phyloP scores from a whole-genome alignment of 1,284 basidiomycete genomes.

The Ceratobasidium papillatum region DNA sequence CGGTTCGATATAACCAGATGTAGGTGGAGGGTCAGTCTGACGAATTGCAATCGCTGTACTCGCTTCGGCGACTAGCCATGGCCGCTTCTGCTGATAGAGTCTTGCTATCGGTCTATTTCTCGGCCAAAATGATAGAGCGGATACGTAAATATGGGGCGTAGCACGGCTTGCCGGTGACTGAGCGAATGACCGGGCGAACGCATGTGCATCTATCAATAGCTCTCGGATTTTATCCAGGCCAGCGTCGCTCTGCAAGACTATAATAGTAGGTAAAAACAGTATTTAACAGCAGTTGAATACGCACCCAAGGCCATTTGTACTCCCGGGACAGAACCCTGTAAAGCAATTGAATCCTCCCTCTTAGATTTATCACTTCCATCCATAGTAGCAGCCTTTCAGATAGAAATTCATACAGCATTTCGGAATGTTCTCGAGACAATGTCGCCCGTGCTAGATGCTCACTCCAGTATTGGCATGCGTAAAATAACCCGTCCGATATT shows the following conservation, averaged over 20 bases:
- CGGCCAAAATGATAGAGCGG: not conserved
- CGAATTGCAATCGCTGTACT: not conserved
- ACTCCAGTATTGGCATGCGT: not conserved
- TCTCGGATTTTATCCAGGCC: not conserved
- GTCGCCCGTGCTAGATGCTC: not conserved
- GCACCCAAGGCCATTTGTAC: no score
- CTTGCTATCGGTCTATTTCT: not conserved
- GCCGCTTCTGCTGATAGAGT: not conserved
- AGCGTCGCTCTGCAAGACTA: not conserved
- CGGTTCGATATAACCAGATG: no score
- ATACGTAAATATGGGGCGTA: slow-evolving; percentile 6
- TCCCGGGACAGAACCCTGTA: no score
- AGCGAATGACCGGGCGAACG: not conserved
- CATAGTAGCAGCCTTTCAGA: not conserved
- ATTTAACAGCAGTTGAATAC: not conserved
- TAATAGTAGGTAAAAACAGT: not conserved
- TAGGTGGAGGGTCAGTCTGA: no score
- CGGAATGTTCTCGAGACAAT: not conserved
- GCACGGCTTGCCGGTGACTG: not conserved
- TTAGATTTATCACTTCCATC: slow-evolving; percentile 7
- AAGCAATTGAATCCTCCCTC: not conserved
- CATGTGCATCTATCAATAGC: not conserved
- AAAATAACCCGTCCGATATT: not conserved
- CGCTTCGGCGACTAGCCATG: not conserved
- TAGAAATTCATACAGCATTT: not conserved